Evolutionary conservation across 495 filamentous ascomycete genomes (phyloP), one percentile per base, ranked within the genome.

Genomic region (Daldinia vernicosa): DNA sequence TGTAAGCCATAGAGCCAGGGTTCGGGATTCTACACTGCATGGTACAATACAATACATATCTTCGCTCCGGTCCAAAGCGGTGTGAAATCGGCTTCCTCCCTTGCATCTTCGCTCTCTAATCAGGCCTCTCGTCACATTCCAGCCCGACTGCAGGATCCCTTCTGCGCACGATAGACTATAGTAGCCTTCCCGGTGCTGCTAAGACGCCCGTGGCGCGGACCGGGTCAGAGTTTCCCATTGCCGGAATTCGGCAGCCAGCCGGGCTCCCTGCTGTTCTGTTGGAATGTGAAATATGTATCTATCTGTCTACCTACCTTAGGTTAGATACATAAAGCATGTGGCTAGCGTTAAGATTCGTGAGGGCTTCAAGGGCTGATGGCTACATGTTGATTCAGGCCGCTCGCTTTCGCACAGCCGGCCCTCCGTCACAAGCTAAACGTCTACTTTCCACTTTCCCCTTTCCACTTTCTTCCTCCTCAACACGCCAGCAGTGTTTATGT

Each of bases 61-160:
- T 67, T 67, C 43, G 32, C 59, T 45, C 55, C 55, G 55, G 60
- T 4, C 12, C 35, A 47, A 57, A 43, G 70, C 70, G 70, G 70
- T 72, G 70, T 72, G 65, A 68, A 72, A 61, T 64, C 32, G 70
- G 60, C 60, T 40, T 72, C 39, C 37, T 61, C 60, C 70, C 65
- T 72, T 65, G 70, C 70, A 72, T 69, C 60, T 60, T 32, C 14
- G 7, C 54, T 55, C 63, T 72, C 70, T 67, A 60, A 65, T 72
- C 70, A 67, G 60, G 51, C 60, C 19, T 35, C 45, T 53, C 30
- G 52, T 72, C 70, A 68, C 65, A 68, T 43, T 59, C 22, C 65
- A 43, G 35, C 60, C 55, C 65, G 56, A 60, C 69, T 72, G 70
- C 70, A 72, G 70, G 65, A 40, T 68, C 70, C 70, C 70, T 72